These are phyloP conservation scores for Alternaria tenuissima DNA, from an alignment of 2,329 filamentous ascomycete genomes.

Conservation along the genomic window DNA sequence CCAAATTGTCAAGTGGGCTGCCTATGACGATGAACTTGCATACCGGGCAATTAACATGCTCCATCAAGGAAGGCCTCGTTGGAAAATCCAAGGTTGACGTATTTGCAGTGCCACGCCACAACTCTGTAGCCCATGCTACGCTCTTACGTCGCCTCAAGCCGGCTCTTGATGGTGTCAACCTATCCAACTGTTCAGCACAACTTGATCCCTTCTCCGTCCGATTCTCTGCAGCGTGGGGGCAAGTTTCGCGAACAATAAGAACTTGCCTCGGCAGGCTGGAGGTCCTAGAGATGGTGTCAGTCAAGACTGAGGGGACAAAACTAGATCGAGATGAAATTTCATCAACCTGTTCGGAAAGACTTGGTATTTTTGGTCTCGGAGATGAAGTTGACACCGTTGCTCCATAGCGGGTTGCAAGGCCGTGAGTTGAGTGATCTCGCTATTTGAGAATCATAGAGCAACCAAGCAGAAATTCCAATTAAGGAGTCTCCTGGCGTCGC, in stretches of 20 bases:
- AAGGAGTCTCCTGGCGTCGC: background rate
- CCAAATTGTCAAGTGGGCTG: conserved; percentile 3
- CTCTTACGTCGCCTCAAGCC: background rate
- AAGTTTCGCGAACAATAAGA: background rate
- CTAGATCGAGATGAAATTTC: background rate
- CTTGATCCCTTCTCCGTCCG: background rate
- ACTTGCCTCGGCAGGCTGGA: background rate
- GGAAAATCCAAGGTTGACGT: background rate
- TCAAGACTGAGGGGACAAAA: background rate
- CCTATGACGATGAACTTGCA: conserved; percentile 3
- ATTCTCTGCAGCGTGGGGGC: background rate
- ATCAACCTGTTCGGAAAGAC: background rate
- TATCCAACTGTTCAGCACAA: background rate
- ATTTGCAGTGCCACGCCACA: background rate
- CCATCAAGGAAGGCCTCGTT: background rate
- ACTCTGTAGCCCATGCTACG: background rate
- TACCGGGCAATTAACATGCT: background rate
- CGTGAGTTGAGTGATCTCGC: background rate
- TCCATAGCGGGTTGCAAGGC: background rate
- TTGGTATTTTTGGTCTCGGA: background rate
- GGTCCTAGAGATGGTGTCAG: background rate
- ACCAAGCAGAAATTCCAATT: background rate
- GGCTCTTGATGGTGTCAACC: background rate
- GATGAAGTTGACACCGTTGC: background rate
- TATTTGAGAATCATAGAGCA: background rate